Evolutionary conservation across 2,329 filamentous ascomycete genomes (phyloP).

Genomic region (Penicillium crustosum): DNA sequence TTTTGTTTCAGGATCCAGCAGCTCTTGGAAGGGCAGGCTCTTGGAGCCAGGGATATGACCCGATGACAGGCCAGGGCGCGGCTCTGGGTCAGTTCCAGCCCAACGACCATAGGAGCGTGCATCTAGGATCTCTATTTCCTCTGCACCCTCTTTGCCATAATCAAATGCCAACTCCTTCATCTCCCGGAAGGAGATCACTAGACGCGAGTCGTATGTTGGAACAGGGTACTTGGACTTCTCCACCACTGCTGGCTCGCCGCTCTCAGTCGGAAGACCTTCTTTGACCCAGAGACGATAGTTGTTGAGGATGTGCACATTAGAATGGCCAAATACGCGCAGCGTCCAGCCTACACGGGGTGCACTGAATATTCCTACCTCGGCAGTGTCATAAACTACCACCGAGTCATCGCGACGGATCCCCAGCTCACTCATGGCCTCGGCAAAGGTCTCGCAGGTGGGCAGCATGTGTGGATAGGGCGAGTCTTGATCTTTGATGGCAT

Average conservation of each 20-base stretch:
- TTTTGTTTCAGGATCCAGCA: conserved; percentile 83
- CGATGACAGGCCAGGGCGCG: conserved; percentile 78
- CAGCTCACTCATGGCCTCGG: conserved; percentile 81
- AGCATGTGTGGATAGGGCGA: conserved; percentile 97
- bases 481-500: conserved; percentile 81
- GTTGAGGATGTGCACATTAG: conserved; percentile 84
- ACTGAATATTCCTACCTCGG: conserved; percentile 90
- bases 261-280: conserved; percentile 76
- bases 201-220: conserved; percentile 59
- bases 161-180: conserved; percentile 75
- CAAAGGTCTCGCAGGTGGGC: conserved; percentile 76
- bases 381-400: conserved; percentile 90
- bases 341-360: conserved; percentile 95
- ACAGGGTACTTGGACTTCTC: conserved; percentile 49
- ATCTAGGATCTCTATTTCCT: conserved; percentile 85
- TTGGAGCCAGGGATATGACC: conserved; percentile 90
- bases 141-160: conserved; percentile 75
- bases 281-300: conserved; percentile 96
- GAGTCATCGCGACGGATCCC: conserved; percentile 85
- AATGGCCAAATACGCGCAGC: conserved; percentile 82
- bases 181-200: conserved; percentile 78
- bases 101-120: conserved; percentile 78
- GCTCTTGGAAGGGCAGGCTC: conserved; percentile 73
- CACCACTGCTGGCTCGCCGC: conserved; percentile 53
- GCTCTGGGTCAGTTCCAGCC: conserved; percentile 80